phyloP scores from a whole-genome alignment of 148 eudicot species.

The Oxyria digyna region DNA sequence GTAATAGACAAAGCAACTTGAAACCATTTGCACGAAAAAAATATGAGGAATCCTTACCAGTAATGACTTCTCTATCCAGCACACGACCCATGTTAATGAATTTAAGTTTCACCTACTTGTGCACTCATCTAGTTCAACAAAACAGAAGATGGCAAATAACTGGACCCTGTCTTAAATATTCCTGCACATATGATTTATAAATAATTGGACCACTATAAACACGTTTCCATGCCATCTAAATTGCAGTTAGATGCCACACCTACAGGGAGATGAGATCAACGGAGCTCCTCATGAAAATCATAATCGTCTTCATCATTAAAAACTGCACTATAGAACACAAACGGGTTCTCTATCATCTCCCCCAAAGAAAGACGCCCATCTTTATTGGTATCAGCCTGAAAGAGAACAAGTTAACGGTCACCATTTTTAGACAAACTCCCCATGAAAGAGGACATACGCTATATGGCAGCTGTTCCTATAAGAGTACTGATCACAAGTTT shows the following conservation, averaged over 20 bases:
- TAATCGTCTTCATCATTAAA: constrained; percentile 74
- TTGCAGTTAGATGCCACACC: constrained; percentile 7
- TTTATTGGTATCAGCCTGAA: constrained; percentile 85
- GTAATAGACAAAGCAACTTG: neutral
- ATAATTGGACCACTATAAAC: neutral
- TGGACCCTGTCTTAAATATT: neutral
- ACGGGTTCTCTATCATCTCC: constrained; percentile 91
- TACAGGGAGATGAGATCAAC: constrained; percentile 27
- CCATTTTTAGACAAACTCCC: neutral
- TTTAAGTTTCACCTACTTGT: constrained; percentile 1
- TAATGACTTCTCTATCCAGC: neutral
- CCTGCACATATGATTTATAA: neutral
- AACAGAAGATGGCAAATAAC: neutral
- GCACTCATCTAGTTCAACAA: constrained; percentile 4
- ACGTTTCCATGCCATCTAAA: neutral
- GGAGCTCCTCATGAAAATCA: constrained; percentile 80
- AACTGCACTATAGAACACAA: constrained; percentile 78
- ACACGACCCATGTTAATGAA: neutral
- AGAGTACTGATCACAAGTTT: no score
- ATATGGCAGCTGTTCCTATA: neutral
- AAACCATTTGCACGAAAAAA: neutral
- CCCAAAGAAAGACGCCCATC: constrained; percentile 63
- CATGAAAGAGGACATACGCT: neutral
- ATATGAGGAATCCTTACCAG: neutral
- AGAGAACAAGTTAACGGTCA: constrained; percentile 6